These are phyloP conservation scores for Hansenula anomala DNA, from an alignment of 1,139 yeast genomes.

Conservation along the genomic window DNA sequence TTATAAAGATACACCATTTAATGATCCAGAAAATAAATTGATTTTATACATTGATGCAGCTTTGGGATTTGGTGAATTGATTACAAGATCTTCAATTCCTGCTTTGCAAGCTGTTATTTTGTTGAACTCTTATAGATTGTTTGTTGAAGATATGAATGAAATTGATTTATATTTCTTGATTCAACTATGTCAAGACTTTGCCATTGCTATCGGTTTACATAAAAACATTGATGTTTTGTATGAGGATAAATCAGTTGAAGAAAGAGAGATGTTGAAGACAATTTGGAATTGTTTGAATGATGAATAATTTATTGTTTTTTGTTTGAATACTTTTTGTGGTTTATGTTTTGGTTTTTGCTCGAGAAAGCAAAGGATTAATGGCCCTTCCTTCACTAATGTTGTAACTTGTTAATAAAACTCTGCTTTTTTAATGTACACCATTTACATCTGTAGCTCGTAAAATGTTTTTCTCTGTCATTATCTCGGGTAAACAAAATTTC, in stretches of 20 bases:
- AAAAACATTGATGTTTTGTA: constrained; percentile 18
- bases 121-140: constrained; percentile 13
- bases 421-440: no score
- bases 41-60: constrained; percentile 13
- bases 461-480: not conserved
- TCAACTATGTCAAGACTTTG: constrained; percentile 16
- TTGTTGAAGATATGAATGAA: constrained; percentile 13
- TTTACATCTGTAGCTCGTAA: no score
- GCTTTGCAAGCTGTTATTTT: constrained; percentile 16
- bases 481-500: no score
- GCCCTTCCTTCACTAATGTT: no score
- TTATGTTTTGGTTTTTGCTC: no score
- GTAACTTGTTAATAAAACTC: no score
- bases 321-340: not conserved
- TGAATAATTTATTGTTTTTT: not conserved
- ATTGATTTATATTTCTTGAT: constrained; percentile 13
- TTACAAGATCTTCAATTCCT: constrained; percentile 13
- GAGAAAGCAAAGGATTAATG: no score
- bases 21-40: constrained; percentile 8
- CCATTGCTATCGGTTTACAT: constrained; percentile 17
- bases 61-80: constrained; percentile 15
- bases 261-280: constrained; percentile 4
- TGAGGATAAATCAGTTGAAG: constrained; percentile 7
- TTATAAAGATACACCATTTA: constrained; percentile 8
- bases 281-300: constrained; percentile 5